Conservation (phyloP, 108 stramenopile genomes). For the Pseudonitzschia delicatissima region DNA sequence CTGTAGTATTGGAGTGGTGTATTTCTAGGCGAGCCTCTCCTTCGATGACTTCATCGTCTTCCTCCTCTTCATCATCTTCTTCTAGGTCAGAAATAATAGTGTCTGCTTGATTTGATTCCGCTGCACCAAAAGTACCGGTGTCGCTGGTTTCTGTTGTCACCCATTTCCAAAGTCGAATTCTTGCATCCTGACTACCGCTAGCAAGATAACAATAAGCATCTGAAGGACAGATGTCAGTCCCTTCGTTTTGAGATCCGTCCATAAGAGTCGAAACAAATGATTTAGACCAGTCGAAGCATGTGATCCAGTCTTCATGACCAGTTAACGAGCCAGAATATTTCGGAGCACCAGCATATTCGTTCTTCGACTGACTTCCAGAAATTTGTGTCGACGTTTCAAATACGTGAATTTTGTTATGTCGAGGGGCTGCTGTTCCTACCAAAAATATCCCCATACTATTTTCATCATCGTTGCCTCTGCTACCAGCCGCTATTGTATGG, state of each 20-base stretch:
- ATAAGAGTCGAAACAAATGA: not conserved
- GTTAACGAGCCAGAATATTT: constrained; percentile 48
- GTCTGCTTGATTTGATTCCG: not conserved
- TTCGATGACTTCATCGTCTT: constrained; percentile 59
- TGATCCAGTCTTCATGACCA: constrained; percentile 89
- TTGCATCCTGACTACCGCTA: constrained; percentile 79
- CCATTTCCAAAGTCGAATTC: constrained; percentile 86
- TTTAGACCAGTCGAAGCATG: constrained; percentile 62
- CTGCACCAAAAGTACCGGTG: no score
- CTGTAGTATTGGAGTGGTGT: constrained; percentile 15
- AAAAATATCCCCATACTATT: constrained; percentile 27
- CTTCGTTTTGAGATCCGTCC: not conserved
- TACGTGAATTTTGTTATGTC: constrained; percentile 77
- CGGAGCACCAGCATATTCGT: not conserved
- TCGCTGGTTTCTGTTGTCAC: constrained; percentile 18
- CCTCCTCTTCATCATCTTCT: constrained; percentile 43
- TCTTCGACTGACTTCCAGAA: no score
- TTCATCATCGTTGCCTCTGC: not conserved
- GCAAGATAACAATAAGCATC: constrained; percentile 47
- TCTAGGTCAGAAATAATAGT: not conserved
- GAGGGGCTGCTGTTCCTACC: constrained; percentile 70
- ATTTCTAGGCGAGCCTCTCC: constrained; percentile 69
- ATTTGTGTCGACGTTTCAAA: no score
- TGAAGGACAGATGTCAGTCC: not conserved
- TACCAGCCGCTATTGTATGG: constrained; percentile 12